These are phyloP conservation scores for Geotrichum histeridarum DNA, from an alignment of 1,139 yeast genomes.

Conservation along the genomic window DNA sequence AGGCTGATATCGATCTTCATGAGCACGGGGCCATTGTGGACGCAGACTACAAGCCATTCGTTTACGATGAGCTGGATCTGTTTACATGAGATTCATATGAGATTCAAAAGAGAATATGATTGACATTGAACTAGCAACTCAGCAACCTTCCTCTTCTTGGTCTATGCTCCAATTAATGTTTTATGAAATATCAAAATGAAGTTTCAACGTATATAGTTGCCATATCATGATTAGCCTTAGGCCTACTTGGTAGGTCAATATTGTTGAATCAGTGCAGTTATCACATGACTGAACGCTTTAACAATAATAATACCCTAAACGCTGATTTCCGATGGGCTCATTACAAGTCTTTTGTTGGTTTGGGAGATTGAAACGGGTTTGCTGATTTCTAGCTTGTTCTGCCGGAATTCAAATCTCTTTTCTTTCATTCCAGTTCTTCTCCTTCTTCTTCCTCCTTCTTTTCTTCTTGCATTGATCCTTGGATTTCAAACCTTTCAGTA, in stretches of 20 bases:
- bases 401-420: neutral
- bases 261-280: no score
- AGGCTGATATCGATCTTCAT: conserved; percentile 55
- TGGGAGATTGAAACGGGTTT: neutral
- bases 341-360: no score
- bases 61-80: conserved; percentile 30
- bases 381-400: neutral
- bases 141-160: neutral
- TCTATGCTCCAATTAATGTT: no score
- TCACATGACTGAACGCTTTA: no score
- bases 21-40: conserved; percentile 92
- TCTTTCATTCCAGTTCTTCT: neutral
- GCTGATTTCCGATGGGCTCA: no score
- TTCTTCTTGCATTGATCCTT: neutral
- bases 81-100: conserved; percentile 11
- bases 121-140: neutral
- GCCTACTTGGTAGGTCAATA: no score
- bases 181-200: no score
- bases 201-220: no score
- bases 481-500: neutral
- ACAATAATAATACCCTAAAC: no score
- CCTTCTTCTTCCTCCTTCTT: neutral
- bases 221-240: neutral
- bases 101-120: neutral
- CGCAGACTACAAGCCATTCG: conserved; percentile 94